phyloP scores from a whole-genome alignment of 1,284 basidiomycete genomes.

The Leccinum subrobustum region DNA sequence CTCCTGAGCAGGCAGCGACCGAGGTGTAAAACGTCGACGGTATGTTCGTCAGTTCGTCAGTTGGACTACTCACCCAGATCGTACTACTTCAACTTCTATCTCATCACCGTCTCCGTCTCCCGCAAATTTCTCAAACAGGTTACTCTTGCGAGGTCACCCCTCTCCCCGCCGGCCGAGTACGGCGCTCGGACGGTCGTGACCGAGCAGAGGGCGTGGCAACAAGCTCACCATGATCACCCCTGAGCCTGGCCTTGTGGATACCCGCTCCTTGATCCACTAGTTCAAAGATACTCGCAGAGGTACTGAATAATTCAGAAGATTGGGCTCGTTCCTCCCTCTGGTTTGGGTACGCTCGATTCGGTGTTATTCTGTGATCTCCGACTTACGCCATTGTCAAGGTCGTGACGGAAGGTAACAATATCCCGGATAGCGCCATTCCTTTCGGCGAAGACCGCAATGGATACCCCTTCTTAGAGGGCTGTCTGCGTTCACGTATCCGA shows the following conservation, averaged over 20 bases:
- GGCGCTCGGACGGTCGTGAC: slow-evolving; percentile 1
- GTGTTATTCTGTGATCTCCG: neutral
- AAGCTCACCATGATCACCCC: slow-evolving; percentile 19
- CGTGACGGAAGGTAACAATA: slow-evolving; percentile 29
- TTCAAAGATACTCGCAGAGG: slow-evolving; percentile 29
- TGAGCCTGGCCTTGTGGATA: slow-evolving; percentile 2
- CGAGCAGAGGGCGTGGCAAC: slow-evolving; percentile 16
- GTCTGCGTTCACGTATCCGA: neutral
- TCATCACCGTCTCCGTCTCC: slow-evolving; percentile 3
- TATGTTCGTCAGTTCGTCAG: neutral
- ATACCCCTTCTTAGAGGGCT: slow-evolving; percentile 29
- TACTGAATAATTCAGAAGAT: slow-evolving; percentile 29
- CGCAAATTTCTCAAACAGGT: slow-evolving; percentile 11
- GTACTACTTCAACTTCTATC: too few species aligned
- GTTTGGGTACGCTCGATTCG: slow-evolving; percentile 27
- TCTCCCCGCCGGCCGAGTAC: slow-evolving; percentile 17
- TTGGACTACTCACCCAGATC: too few species aligned
- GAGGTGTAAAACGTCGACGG: neutral
- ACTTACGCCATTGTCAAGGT: slow-evolving; percentile 16
- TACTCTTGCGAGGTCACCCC: slow-evolving; percentile 5
- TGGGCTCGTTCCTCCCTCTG: slow-evolving; percentile 31
- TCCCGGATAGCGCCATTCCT: slow-evolving; percentile 33
- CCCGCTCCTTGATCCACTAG: slow-evolving; percentile 26
- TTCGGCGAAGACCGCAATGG: slow-evolving; percentile 35
- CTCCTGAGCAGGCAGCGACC: neutral